These are phyloP conservation scores for Passalora sequoiae DNA, from an alignment of 2,329 filamentous ascomycete genomes.

Conservation along the genomic window DNA sequence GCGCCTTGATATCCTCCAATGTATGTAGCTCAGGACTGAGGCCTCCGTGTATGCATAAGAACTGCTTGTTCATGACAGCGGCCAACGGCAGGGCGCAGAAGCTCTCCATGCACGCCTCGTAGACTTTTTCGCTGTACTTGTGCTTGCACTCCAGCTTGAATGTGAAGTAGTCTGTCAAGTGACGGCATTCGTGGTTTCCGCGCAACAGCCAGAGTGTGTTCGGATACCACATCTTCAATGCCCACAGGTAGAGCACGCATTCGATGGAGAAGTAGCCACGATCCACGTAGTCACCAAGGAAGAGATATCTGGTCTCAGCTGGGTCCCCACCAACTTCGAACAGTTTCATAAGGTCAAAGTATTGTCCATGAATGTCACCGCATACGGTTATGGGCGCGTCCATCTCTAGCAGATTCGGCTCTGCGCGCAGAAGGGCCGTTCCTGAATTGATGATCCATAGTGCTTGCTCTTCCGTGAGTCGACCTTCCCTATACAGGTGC, in stretches of 20 bases:
- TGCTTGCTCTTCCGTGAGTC: slow-evolving; percentile 93
- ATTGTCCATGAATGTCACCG: slow-evolving; percentile 96
- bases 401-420: slow-evolving; percentile 98
- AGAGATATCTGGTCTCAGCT: slow-evolving; percentile 91
- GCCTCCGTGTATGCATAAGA: slow-evolving; percentile 95
- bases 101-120: slow-evolving; percentile 97
- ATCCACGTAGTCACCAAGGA: slow-evolving; percentile 96
- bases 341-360: slow-evolving; percentile 99
- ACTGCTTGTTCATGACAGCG: slow-evolving; percentile 99
- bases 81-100: slow-evolving; percentile 92
- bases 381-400: slow-evolving; percentile 98
- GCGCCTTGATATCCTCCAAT: slow-evolving; percentile 91
- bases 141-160: slow-evolving; percentile 99
- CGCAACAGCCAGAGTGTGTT: slow-evolving; percentile 94
- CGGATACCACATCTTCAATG: slow-evolving; percentile 97
- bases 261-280: slow-evolving; percentile 99
- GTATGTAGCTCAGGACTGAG: slow-evolving; percentile 94
- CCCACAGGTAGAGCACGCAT: slow-evolving; percentile 97
- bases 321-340: slow-evolving; percentile 98
- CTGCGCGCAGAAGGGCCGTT: slow-evolving; percentile 77
- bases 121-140: slow-evolving; percentile 94
- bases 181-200: slow-evolving; percentile 96
- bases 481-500: slow-evolving; percentile 96
- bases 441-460: slow-evolving; percentile 89
- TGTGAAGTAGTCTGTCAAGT: slow-evolving; percentile 99